Percentiles rank a stretch among this genome's conserved stretches.
phyloP scores from a whole-genome alignment of 2,329 filamentous ascomycete species.

The Cryoendolithus antarcticus region DNA sequence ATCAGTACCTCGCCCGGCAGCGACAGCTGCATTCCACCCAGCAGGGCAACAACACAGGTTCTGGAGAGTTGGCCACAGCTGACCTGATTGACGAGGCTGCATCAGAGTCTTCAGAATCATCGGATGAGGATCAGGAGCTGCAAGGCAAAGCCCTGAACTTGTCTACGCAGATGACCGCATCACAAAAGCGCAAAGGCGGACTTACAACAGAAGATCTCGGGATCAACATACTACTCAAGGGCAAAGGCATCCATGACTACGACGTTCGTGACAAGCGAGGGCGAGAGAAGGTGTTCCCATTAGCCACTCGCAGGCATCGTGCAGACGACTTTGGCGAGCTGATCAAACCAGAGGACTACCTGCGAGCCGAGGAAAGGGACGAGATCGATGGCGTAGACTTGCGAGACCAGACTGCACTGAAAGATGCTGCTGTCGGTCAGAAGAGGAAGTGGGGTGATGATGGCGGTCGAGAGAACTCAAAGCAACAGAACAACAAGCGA shows the following conservation, averaged over 20 bases:
- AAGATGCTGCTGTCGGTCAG: constrained; percentile 54
- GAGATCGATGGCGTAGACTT: constrained; percentile 55
- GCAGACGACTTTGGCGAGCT: constrained; percentile 88
- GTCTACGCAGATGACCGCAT: constrained; percentile 71
- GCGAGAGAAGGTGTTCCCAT: constrained; percentile 82
- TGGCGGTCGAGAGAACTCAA: constrained; percentile 15
- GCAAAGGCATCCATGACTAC: constrained; percentile 81
- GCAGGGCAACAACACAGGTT: constrained; percentile 56
- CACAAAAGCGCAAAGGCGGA: constrained; percentile 66
- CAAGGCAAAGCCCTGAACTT: constrained; percentile 87
- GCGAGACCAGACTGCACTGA: constrained; percentile 36
- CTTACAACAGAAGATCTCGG: constrained; percentile 83
- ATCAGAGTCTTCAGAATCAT: constrained; percentile 73
- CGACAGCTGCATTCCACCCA: constrained; percentile 74
- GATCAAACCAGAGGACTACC: constrained; percentile 86
- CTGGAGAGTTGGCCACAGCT: constrained; percentile 58
- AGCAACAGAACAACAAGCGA: constrained; percentile 42
- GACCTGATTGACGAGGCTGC: constrained; percentile 49
- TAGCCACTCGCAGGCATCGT: constrained; percentile 65
- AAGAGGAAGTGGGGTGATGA: constrained; percentile 89
- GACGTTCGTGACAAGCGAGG: constrained; percentile 86
- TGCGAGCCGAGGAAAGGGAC: constrained; percentile 83
- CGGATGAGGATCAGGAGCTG: constrained; percentile 79
- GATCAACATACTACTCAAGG: constrained; percentile 74
- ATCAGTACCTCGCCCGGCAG: constrained; percentile 84